phyloP scores from a whole-genome alignment of 2,329 filamentous ascomycete genomes.

The Hyphodiscus sp. region DNA sequence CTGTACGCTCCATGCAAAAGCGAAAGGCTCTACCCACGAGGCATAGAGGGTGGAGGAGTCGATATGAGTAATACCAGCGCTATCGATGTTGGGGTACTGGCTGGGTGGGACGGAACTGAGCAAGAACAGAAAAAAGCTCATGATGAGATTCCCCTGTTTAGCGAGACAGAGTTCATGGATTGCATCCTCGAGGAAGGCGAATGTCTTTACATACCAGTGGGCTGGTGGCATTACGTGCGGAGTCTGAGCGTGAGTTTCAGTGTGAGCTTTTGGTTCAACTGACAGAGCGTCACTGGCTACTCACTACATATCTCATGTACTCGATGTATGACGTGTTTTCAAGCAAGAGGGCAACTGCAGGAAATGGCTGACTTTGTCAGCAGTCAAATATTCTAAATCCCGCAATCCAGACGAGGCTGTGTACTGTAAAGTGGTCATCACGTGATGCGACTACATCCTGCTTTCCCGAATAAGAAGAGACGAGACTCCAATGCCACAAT shows the following conservation, averaged over 20 bases:
- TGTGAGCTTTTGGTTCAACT: conserved; percentile 94
- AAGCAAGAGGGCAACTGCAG: background rate
- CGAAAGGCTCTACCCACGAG: conserved; percentile 51
- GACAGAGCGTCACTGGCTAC: background rate
- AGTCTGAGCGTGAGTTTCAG: conserved; percentile 84
- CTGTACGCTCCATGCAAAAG: conserved; percentile 68
- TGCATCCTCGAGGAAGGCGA: conserved; percentile 76
- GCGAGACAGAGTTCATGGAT: conserved; percentile 46
- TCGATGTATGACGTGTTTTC: background rate
- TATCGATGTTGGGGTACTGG: conserved; percentile 67
- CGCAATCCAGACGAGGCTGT: background rate
- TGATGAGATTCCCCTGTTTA: conserved; percentile 21
- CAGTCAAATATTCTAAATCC: background rate
- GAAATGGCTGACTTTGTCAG: background rate
- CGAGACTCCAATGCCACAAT: too few relatives aligned
- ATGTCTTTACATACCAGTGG: conserved; percentile 79
- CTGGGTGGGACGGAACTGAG: conserved; percentile 47
- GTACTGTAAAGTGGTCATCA: background rate
- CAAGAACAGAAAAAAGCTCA: conserved; percentile 11
- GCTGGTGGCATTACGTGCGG: conserved; percentile 97
- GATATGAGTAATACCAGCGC: conserved; percentile 89
- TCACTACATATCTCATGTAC: background rate
- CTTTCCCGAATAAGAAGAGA: background rate
- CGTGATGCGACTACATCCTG: background rate
- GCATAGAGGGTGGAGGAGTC: conserved; percentile 58